Conservation (phyloP, 2,329 filamentous ascomycete genomes). For the Colletotrichum sp. region DNA sequence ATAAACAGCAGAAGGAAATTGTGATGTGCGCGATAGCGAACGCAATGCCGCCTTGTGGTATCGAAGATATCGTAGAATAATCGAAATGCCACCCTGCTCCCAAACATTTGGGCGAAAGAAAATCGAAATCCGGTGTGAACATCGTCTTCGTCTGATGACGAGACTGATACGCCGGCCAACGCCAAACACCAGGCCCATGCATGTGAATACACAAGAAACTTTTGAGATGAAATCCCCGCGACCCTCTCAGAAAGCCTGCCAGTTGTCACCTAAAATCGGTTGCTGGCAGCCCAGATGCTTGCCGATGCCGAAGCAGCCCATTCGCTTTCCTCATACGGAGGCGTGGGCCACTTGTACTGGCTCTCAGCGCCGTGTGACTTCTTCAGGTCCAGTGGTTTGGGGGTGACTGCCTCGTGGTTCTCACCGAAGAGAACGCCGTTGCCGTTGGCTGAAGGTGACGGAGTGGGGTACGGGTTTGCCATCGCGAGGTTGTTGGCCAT, state of each 20-base stretch:
- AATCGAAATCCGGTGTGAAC: slow-evolving; percentile 16
- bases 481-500: slow-evolving; percentile 68
- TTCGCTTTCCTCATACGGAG: slow-evolving; percentile 91
- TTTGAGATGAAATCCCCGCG: slow-evolving; percentile 1
- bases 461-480: slow-evolving; percentile 67
- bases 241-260: not conserved
- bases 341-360: slow-evolving; percentile 86
- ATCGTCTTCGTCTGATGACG: not conserved
- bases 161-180: slow-evolving; percentile 11
- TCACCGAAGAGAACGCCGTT: slow-evolving; percentile 78
- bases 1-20: slow-evolving; percentile 7
- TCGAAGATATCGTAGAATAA: slow-evolving; percentile 23
- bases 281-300: slow-evolving; percentile 78
- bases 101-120: slow-evolving; percentile 21
- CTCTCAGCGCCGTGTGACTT: slow-evolving; percentile 45
- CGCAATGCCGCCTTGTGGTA: slow-evolving; percentile 17
- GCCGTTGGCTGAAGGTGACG: slow-evolving; percentile 81
- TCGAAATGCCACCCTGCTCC: slow-evolving; percentile 14
- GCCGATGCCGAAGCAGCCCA: slow-evolving; percentile 86
- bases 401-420: slow-evolving; percentile 63
- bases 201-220: slow-evolving; percentile 18
- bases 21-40: slow-evolving; percentile 16
- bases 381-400: slow-evolving; percentile 75
- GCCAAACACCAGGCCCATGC: slow-evolving; percentile 23
- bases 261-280: slow-evolving; percentile 54